A percentile compares a stretch with the other conserved stretches of the same genome.
These are phyloP conservation scores for Mycena amicta DNA, from an alignment of 768 basidiomycete genomes.

Conservation along the genomic window DNA sequence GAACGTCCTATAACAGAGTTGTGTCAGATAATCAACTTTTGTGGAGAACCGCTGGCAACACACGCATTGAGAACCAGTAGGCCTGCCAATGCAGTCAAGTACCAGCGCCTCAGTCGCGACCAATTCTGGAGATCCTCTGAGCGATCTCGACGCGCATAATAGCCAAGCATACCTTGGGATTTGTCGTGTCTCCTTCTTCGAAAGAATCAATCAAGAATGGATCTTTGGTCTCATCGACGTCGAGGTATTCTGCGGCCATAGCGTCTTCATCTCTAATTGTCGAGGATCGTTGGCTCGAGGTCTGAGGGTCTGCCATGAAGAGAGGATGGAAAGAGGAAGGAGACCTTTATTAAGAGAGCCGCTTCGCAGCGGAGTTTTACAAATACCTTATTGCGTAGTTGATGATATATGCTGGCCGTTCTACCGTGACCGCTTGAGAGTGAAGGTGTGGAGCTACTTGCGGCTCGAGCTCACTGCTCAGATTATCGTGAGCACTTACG, in stretches of 20 bases:
- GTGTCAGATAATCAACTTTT: too few relatives aligned
- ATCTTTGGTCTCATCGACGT: slow-evolving; percentile 20
- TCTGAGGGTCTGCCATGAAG: background rate
- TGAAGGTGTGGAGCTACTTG: too few relatives aligned
- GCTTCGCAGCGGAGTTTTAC: background rate
- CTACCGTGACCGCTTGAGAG: too few relatives aligned
- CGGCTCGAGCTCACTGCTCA: too few relatives aligned
- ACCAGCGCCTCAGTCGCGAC: slow-evolving; percentile 49
- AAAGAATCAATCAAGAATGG: slow-evolving; percentile 38
- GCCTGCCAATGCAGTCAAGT: slow-evolving; percentile 50
- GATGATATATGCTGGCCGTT: background rate
- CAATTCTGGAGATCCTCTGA: slow-evolving; percentile 45
- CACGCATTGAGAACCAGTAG: slow-evolving; percentile 59
- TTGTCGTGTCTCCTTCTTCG: slow-evolving; percentile 41
- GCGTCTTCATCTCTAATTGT: slow-evolving; percentile 1
- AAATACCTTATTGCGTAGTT: background rate
- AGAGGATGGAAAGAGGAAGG: background rate
- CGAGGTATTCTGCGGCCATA: background rate
- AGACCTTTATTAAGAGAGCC: background rate
- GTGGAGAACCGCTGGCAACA: slow-evolving; percentile 30
- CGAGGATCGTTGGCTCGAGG: background rate
- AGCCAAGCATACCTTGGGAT: slow-evolving; percentile 45
- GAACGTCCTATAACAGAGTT: slow-evolving; percentile 69
- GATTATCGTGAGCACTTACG: too few relatives aligned
- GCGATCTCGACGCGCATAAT: background rate